Conservation (phyloP, 371 early-diverging fungal genomes). For the Mucor plumbeus region DNA sequence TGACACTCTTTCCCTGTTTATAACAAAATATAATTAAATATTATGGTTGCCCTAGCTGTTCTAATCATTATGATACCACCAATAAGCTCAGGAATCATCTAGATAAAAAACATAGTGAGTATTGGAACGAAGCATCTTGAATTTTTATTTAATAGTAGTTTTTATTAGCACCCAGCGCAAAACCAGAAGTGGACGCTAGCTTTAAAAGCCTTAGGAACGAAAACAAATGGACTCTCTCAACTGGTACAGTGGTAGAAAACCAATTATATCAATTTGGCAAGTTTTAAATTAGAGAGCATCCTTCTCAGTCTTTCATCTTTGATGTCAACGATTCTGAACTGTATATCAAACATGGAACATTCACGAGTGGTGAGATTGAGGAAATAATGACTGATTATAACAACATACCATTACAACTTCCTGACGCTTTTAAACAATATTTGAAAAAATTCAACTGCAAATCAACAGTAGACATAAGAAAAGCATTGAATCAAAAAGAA, state of each 20-base stretch:
- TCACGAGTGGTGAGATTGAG: constrained; percentile 29
- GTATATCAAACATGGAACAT: constrained; percentile 25
- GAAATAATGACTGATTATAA: constrained; percentile 20
- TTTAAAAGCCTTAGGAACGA: too few relatives aligned
- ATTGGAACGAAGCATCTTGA: too few relatives aligned
- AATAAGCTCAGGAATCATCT: too few relatives aligned
- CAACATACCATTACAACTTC: constrained; percentile 22
- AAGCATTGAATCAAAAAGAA: constrained; percentile 27
- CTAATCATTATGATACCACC: too few relatives aligned
- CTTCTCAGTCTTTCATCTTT: constrained; percentile 32
- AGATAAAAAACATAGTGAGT: too few relatives aligned
- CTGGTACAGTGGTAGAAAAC: constrained; percentile 20
- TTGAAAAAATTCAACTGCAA: constrained; percentile 31
- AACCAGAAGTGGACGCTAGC: too few relatives aligned
- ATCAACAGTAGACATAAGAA: constrained; percentile 29
- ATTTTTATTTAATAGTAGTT: too few relatives aligned
- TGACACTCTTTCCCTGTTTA: too few relatives aligned
- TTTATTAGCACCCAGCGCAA: too few relatives aligned
- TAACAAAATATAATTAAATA: too few relatives aligned
- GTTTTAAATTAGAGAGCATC: constrained; percentile 26
- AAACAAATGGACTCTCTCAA: too few relatives aligned
- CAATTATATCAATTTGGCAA: constrained; percentile 27
- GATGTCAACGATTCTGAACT: constrained; percentile 25
- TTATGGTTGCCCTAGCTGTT: too few relatives aligned
- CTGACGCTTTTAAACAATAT: constrained; percentile 27